Base-by-base conservation (phyloP, 2,329 filamentous ascomycete genomes). In the Cercospora sp. region DNA sequence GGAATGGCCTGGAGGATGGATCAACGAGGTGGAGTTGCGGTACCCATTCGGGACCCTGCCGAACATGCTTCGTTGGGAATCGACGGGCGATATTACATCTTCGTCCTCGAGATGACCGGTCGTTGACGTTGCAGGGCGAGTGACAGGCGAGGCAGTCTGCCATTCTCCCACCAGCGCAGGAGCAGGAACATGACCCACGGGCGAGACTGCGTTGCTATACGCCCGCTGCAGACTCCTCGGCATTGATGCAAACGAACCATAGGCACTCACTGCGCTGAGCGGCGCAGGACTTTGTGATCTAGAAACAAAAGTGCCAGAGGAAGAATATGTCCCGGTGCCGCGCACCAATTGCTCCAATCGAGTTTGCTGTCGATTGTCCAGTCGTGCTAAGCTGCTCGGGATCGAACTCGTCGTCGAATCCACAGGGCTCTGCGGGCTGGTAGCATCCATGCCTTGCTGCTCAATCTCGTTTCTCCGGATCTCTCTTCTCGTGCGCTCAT, bases 131-230 rank as follows among this genome's bases (percentile, higher is more conserved):
- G 65, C 55, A 59, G 62, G 48, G 58, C 31, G 45, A n/a, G 53
- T 64, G 42, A 74, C 66, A 20, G 68, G 75, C 55, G 71, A 75
- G 26, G 73, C 71, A 42, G 71, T 73, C 36, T 71, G 70, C 74
- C 73, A 76, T 26, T 77, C 76, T 9, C 74, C 72, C 8, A 72
- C 74, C 20, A 74, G 31, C 23, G 65, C 66, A 23, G 76, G 73
- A 9, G 74, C 36, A 18, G 72, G 69, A 1, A 66, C 67, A 23
- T 61, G 48, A 20, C 69, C 71, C 8, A 73, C 61, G 3, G 70
- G 70, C 30, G 73, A 73, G 8, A 73, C 69, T 18, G 73, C 74
- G 42, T 77, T 77, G 53, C 73, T 75, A 58, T 76, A 78, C n/a
- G 75, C 76, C 53, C 76, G 67, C 42, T 75, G 73, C 57, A 78